A percentile compares a stretch with the other conserved stretches of the same genome.
These are phyloP conservation scores for Saccharomyces hybrid DNA, from an alignment of 1,139 yeast species.

Conservation along the genomic window DNA sequence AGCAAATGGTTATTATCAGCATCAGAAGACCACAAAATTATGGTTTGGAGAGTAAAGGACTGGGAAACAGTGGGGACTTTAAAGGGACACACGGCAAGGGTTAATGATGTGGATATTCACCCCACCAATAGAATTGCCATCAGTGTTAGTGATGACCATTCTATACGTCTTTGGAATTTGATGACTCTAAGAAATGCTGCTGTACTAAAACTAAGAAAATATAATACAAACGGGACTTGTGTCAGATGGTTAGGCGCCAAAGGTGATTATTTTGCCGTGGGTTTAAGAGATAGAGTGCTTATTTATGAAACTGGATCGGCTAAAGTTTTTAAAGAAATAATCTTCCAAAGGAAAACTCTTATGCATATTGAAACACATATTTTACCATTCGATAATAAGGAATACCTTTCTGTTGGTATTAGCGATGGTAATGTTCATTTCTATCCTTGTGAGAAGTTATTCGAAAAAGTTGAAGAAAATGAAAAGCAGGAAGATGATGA, in stretches of 20 bases:
- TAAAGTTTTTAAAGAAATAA: conserved; percentile 43
- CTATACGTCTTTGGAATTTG: conserved; percentile 85
- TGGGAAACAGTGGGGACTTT: conserved; percentile 90
- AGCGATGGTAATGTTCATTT: conserved; percentile 68
- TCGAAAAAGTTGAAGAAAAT: conserved; percentile 26
- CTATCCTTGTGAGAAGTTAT: conserved; percentile 37
- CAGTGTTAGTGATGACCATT: conserved; percentile 77
- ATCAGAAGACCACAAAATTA: conserved; percentile 83
- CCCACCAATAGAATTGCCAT: conserved; percentile 90
- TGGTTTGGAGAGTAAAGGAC: conserved; percentile 92
- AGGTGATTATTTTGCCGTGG: conserved; percentile 71
- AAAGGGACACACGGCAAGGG: conserved; percentile 74
- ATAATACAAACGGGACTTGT: conserved; percentile 58
- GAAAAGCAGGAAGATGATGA: conserved; percentile 31
- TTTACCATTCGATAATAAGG: conserved; percentile 36
- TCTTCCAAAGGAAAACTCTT: conserved; percentile 46
- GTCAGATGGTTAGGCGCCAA: conserved; percentile 51
- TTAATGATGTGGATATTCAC: conserved; percentile 82
- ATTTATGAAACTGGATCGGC: conserved; percentile 63
- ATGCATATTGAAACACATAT: conserved; percentile 57
- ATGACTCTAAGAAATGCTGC: conserved; percentile 98
- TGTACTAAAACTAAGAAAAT: conserved; percentile 63
- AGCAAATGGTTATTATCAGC: conserved; percentile 90
- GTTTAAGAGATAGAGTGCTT: conserved; percentile 55
- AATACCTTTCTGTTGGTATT: conserved; percentile 61